These are phyloP conservation scores for Cruciata laevipes DNA, from an alignment of 257 asterid genomes.

Conservation along the genomic window DNA sequence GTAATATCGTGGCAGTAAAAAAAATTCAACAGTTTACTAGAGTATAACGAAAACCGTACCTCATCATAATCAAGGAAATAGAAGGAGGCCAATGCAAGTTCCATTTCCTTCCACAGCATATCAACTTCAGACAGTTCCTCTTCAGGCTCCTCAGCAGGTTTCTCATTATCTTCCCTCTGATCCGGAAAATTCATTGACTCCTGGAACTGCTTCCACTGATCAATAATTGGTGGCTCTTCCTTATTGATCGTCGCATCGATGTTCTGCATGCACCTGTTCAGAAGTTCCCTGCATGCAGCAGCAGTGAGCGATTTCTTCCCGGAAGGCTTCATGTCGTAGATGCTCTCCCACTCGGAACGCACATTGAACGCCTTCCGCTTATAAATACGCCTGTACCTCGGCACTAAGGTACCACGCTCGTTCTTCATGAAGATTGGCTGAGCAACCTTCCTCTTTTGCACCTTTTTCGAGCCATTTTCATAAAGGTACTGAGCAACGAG, in stretches of 20 bases:
- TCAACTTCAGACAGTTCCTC: constrained; percentile 80
- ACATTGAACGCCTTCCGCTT: constrained; percentile 10
- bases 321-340: constrained; percentile 71
- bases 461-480: constrained; percentile 42
- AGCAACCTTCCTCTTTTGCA: constrained; percentile 33
- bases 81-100: constrained; percentile 80
- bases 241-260: constrained; percentile 71
- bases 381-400: background rate
- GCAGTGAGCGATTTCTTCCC: constrained; percentile 63
- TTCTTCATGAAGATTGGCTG: constrained; percentile 40
- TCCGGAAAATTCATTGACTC: constrained; percentile 31
- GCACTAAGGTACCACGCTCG: constrained; percentile 26
- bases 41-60: constrained; percentile 30
- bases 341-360: constrained; percentile 55
- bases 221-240: constrained; percentile 64
- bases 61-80: constrained; percentile 66
- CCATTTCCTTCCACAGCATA: constrained; percentile 95
- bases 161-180: constrained; percentile 30
- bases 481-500: constrained; percentile 49
- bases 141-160: constrained; percentile 23
- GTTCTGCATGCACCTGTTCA: constrained; percentile 70
- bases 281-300: constrained; percentile 71
- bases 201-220: constrained; percentile 82
- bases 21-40: background rate
- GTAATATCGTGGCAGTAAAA: too few species aligned